phyloP scores from a whole-genome alignment of 805 yeast species.

The Kluyveromyces wickerhamii region DNA sequence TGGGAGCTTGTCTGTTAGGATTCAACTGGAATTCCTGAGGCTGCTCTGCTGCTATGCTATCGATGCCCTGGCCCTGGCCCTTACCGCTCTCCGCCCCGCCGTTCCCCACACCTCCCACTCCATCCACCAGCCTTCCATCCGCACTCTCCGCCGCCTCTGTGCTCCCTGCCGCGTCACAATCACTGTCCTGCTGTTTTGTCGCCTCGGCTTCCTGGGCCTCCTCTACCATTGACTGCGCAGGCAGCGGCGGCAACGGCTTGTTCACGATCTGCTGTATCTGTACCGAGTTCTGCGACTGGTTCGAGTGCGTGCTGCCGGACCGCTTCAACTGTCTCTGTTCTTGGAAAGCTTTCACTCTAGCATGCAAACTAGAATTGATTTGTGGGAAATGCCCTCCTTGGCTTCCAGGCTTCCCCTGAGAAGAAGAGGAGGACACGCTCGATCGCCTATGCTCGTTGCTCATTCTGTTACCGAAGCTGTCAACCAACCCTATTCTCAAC shows the following conservation, averaged over 20 bases:
- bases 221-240: conserved; percentile 15
- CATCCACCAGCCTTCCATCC: not conserved
- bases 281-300: conserved; percentile 12
- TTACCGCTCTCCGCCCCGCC: not conserved
- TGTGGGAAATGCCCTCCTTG: conserved; percentile 19
- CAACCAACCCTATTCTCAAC: no score
- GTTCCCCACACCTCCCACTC: not conserved
- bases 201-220: conserved; percentile 4
- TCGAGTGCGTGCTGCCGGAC: conserved; percentile 27
- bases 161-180: conserved; percentile 9
- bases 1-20: conserved; percentile 19
- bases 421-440: conserved; percentile 21
- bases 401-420: conserved; percentile 11
- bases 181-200: not conserved
- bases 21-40: conserved; percentile 26
- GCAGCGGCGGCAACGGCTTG: conserved; percentile 38
- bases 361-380: conserved; percentile 73
- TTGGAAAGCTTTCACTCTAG: conserved; percentile 79
- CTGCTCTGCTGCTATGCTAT: conserved; percentile 3
- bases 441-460: conserved; percentile 2
- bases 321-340: conserved; percentile 56
- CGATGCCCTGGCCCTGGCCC: not conserved
- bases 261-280: conserved; percentile 26
- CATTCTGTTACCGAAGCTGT: conserved; percentile 1
- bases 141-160: not conserved